A percentile compares a stretch with the other conserved stretches of the same genome.
Evolutionary conservation across 805 yeast species (phyloP).

Genomic region (Schwanniomyces vanrijiae): DNA sequence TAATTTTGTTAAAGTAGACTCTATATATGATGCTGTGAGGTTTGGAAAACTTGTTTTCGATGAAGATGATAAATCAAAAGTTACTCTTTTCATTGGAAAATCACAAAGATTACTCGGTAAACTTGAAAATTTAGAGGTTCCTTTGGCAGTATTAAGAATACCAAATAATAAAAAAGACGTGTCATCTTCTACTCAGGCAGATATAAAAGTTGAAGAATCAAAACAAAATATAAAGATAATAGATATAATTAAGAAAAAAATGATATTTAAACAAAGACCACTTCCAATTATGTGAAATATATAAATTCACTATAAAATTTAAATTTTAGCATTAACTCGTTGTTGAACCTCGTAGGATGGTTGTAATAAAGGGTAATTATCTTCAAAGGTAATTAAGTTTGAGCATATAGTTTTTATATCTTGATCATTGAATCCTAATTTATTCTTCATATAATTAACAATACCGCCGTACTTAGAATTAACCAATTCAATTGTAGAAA

Average conservation of each 20-base stretch:
- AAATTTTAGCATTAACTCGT: constrained; percentile 8
- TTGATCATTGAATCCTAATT: constrained; percentile 43
- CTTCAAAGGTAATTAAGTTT: constrained; percentile 1
- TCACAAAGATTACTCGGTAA: constrained; percentile 70
- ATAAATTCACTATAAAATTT: background rate
- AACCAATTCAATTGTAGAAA: constrained; percentile 56
- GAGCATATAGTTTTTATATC: constrained; percentile 37
- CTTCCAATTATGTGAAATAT: constrained; percentile 67
- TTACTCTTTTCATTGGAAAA: constrained; percentile 62
- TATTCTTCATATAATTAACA: constrained; percentile 42
- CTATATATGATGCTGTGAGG: constrained; percentile 44
- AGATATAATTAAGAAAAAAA: constrained; percentile 58
- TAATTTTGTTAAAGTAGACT: constrained; percentile 35
- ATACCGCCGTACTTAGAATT: constrained; percentile 55
- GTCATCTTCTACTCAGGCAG: background rate
- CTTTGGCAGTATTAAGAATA: constrained; percentile 61
- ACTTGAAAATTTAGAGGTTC: constrained; percentile 58
- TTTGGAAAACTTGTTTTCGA: constrained; percentile 52
- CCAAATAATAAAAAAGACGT: constrained; percentile 18
- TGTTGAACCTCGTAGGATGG: background rate
- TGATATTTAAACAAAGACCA: constrained; percentile 68
- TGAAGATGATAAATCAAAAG: constrained; percentile 37
- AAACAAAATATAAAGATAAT: constrained; percentile 45
- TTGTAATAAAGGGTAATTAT: background rate
- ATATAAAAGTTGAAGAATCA: constrained; percentile 9